phyloP scores from a whole-genome alignment of 345 rosid species.

The Eutrema japonicum region DNA sequence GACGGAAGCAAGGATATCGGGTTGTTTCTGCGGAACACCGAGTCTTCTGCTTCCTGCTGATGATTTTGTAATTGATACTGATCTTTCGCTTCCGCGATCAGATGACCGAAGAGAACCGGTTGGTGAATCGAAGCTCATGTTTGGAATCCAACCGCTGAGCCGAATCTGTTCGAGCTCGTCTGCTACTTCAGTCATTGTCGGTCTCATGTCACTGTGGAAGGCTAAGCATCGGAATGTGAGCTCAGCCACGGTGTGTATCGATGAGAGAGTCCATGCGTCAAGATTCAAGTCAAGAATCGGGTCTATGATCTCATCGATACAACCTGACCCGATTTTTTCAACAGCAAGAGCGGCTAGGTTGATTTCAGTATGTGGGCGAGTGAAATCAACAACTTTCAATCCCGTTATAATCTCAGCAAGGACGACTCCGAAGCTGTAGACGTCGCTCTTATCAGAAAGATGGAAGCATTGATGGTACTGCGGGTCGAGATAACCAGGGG shows the following conservation, averaged over 20 bases:
- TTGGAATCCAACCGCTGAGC: slow-evolving; percentile 71
- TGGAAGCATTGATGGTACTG: slow-evolving; percentile 80
- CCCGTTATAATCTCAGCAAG: slow-evolving; percentile 91
- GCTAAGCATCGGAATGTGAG: slow-evolving; percentile 93
- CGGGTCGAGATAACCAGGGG: slow-evolving; percentile 90
- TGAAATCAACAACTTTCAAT: slow-evolving; percentile 88
- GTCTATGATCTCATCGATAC: slow-evolving; percentile 84
- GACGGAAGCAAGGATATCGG: slow-evolving; percentile 45
- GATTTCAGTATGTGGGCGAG: slow-evolving; percentile 78
- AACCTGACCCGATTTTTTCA: slow-evolving; percentile 88
- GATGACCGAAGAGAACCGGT: slow-evolving; percentile 56
- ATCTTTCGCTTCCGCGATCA: slow-evolving; percentile 45
- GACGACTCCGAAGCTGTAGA: slow-evolving; percentile 94
- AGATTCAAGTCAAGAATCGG: slow-evolving; percentile 64
- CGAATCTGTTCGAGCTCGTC: slow-evolving; percentile 80
- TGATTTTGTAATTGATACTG: slow-evolving; percentile 42
- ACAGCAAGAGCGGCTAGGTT: slow-evolving; percentile 86
- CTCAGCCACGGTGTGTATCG: slow-evolving; percentile 77
- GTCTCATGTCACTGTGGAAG: slow-evolving; percentile 88
- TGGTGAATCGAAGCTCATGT: slow-evolving; percentile 56
- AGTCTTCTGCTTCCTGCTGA: slow-evolving; percentile 50
- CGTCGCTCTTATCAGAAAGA: slow-evolving; percentile 82
- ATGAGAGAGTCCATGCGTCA: slow-evolving; percentile 93
- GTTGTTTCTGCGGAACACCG: slow-evolving; percentile 43
- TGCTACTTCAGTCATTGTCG: slow-evolving; percentile 87